These are phyloP conservation scores for Silene latifolia DNA, from an alignment of 148 eudicot genomes.

Conservation along the genomic window DNA sequence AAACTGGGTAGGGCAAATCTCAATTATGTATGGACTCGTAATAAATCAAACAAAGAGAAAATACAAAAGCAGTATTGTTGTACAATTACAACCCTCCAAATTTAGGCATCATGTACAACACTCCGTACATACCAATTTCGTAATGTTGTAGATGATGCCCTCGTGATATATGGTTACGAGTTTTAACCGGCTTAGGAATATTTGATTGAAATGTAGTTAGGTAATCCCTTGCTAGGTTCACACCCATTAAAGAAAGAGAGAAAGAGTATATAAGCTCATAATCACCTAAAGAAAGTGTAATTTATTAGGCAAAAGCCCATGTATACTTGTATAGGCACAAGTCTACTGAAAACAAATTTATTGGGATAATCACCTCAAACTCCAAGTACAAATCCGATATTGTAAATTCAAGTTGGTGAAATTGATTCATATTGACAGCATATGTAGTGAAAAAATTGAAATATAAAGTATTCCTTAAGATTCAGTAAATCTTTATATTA, in stretches of 20 bases:
- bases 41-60: background rate
- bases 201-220: background rate
- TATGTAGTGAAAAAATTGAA: background rate
- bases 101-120: background rate
- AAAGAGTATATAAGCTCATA: background rate
- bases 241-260: background rate
- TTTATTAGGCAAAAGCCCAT: background rate
- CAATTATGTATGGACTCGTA: background rate
- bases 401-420: background rate
- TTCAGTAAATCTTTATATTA: background rate
- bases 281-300: background rate
- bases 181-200: background rate
- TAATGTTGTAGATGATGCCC: background rate
- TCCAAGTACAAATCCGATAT: background rate
- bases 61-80: background rate
- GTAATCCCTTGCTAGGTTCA: background rate
- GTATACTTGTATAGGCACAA: no score
- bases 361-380: background rate
- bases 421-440: background rate
- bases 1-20: conserved; percentile 10
- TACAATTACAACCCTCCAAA: background rate
- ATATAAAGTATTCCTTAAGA: background rate
- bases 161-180: background rate
- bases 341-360: background rate
- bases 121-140: background rate